Conservation (phyloP, 2,329 filamentous ascomycete species). For the Neoarthrinium moseri region DNA sequence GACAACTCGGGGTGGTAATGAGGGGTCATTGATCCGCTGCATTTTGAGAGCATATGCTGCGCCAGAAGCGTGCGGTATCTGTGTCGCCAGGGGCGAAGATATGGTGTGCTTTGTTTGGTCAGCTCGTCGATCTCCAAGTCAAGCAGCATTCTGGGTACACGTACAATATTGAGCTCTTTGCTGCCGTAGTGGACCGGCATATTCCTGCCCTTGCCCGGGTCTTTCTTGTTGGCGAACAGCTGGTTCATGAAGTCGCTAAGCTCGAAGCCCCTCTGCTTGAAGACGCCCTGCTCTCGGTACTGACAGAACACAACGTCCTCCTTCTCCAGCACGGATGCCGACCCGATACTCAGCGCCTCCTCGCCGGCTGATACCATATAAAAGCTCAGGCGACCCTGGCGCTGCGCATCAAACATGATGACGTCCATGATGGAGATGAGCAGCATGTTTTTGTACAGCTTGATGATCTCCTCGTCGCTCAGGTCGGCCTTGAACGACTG, state of each 20-base stretch:
- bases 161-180: constrained; percentile 76
- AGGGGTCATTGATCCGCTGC: constrained; percentile 71
- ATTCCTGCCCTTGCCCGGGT: constrained; percentile 79
- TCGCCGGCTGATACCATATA: constrained; percentile 97
- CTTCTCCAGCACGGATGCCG: constrained; percentile 77
- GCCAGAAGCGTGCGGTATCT: constrained; percentile 84
- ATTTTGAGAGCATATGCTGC: constrained; percentile 87
- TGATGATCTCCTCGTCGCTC: constrained; percentile 58
- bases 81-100: constrained; percentile 81
- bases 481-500: constrained; percentile 67
- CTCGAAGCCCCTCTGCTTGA: constrained; percentile 84
- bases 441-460: constrained; percentile 66
- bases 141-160: constrained; percentile 25
- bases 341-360: constrained; percentile 90
- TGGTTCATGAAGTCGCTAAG: constrained; percentile 93
- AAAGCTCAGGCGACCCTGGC: constrained; percentile 90
- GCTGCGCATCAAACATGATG: constrained; percentile 96
- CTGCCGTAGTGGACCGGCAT: constrained; percentile 98
- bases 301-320: constrained; percentile 91
- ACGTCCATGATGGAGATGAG: constrained; percentile 84
- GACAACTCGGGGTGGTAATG: constrained; percentile 65
- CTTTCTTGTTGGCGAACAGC: constrained; percentile 82
- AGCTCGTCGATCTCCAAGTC: constrained; percentile 14
- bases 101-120: constrained; percentile 68
- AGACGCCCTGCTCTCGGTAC: constrained; percentile 91